Evolutionary conservation across 2,329 filamentous ascomycete species (phyloP), one percentile per base, ranked within the genome.

Genomic region (Trichothecium roseum): DNA sequence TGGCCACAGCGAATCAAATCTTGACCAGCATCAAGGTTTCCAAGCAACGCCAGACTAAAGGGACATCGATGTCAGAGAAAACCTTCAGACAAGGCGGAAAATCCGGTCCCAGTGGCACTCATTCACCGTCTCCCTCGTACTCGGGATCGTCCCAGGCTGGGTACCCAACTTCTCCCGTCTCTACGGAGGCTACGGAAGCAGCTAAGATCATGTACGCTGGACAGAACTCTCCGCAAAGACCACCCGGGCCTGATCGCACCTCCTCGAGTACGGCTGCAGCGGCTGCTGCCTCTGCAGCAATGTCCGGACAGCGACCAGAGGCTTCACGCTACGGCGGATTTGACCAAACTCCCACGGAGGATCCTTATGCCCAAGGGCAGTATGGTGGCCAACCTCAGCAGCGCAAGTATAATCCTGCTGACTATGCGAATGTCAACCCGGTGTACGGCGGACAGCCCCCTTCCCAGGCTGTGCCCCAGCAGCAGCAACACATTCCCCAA

Each of bases 1-100:
- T 96, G 91, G 84, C 91, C 38, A 84, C 85, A 27, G 91, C 91
- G 30, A 96, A 95, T 57, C 79, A 93, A 53, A 95, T 98, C 45
- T 60, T 96, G 37, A 81, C 87, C 44, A 85, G 88, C 34, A 84
- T 95, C 47, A 77, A 85, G 51, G 78, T 78, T 34, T 80, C 83
- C 40, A 93, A 88, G 62, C 76, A 78, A 40, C 60, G 66, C 34
- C 69, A 82, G 59, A 67, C 68, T 35, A 73, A 76, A 55, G 62
- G 60, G 0, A 61, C 67, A 1, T 72, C 62, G 30, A 66, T 89
- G 57, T 74, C 70, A 40, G 75, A 77, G 34, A 72, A 74, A 50
- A 86, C 81, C 3, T 62, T 89, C 41, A 72, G 85, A 36, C 64
- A 71, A 18, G 48, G 56, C 34, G 40, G 58, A 51, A 24, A 24